Percentiles rank a stretch among this genome's conserved stretches.
Evolutionary conservation across 2,329 filamentous ascomycete genomes (phyloP).

Genomic region (Trichoderma citrinoviride): DNA sequence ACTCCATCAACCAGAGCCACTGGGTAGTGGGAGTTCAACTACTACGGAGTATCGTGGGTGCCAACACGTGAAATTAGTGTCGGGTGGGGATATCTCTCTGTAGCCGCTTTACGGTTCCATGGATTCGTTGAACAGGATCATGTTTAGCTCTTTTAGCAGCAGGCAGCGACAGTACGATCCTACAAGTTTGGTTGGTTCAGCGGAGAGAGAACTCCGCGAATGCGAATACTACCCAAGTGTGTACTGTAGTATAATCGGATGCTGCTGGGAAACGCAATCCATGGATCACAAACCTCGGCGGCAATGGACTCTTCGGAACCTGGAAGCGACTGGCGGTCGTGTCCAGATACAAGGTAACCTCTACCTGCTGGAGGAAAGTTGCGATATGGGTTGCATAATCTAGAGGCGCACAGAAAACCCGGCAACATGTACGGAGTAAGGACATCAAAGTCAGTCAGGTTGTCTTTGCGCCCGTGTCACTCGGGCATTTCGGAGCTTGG

Average conservation of each 20-base stretch:
- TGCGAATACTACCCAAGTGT: background rate
- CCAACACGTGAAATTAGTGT: background rate
- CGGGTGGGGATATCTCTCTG: too few species aligned
- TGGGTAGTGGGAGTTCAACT: background rate
- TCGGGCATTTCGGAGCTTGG: background rate
- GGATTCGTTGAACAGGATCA: slow-evolving; percentile 1
- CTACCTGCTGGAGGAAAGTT: too few species aligned
- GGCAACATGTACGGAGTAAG: background rate
- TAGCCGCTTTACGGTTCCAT: background rate
- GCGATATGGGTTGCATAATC: too few species aligned
- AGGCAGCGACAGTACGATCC: too few species aligned
- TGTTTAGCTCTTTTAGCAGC: too few species aligned
- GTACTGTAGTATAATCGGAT: background rate
- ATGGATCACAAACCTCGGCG: too few species aligned
- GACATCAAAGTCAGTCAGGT: too few species aligned
- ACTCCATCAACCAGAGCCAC: background rate
- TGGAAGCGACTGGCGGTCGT: background rate
- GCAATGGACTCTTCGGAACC: background rate
- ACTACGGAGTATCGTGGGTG: background rate
- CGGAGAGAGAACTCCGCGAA: background rate
- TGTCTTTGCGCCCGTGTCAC: background rate
- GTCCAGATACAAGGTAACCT: too few species aligned
- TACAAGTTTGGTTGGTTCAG: background rate
- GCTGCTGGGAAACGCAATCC: background rate
- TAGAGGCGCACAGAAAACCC: too few species aligned